Evolutionary conservation across 2,329 filamentous ascomycete species (phyloP).

Genomic region (Calycina herbarum): DNA sequence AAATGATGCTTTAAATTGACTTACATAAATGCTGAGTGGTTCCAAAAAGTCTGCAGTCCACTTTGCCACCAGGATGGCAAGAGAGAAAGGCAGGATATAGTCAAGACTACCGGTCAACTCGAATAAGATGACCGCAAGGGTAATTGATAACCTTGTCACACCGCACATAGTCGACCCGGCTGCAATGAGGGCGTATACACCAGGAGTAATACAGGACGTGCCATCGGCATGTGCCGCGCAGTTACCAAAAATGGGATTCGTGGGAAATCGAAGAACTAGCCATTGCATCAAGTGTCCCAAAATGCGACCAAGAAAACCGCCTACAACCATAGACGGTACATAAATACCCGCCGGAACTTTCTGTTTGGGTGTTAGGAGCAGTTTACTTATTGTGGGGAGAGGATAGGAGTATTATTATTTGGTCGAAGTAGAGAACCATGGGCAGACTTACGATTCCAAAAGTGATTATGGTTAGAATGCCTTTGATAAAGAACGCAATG

Average conservation of each 20-base stretch:
- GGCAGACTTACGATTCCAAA: constrained; percentile 72
- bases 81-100: constrained; percentile 91
- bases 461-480: constrained; percentile 81
- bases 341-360: constrained; percentile 98
- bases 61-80: constrained; percentile 91
- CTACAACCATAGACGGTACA: constrained; percentile 97
- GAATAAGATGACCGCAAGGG: constrained; percentile 91
- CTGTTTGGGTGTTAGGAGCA: constrained; percentile 37
- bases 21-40: constrained; percentile 86
- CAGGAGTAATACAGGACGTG: constrained; percentile 87
- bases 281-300: constrained; percentile 86
- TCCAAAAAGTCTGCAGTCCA: constrained; percentile 97
- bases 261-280: constrained; percentile 70
- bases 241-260: constrained; percentile 70
- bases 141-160: constrained; percentile 89
- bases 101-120: constrained; percentile 93
- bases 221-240: constrained; percentile 69
- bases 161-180: constrained; percentile 98
- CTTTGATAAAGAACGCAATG: constrained; percentile 85
- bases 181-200: constrained; percentile 93
- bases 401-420: too few relatives aligned
- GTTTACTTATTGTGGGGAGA: background rate
- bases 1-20: constrained; percentile 32
- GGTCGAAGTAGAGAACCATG: background rate
- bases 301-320: constrained; percentile 84